These are phyloP conservation scores for Narthecium ossifragum DNA, from an alignment of 106 monocot genomes.

Conservation along the genomic window DNA sequence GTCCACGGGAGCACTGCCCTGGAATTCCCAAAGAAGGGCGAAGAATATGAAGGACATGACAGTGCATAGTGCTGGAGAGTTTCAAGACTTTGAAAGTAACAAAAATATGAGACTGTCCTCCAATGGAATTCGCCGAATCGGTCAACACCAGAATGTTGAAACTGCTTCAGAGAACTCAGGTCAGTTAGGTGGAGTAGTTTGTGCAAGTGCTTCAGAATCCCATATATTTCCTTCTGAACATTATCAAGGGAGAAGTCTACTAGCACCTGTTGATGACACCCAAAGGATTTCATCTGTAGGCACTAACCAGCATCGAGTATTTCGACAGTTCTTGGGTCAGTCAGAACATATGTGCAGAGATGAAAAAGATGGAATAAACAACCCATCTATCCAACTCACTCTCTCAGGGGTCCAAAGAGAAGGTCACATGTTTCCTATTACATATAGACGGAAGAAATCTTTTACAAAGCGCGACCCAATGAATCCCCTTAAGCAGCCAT, in stretches of 20 bases:
- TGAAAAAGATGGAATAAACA: conserved; percentile 1
- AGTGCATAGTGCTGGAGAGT: not conserved
- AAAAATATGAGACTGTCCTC: conserved; percentile 8
- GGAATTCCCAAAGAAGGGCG: conserved; percentile 4
- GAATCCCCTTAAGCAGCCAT: conserved; percentile 11
- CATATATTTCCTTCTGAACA: not conserved
- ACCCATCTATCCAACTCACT: not conserved
- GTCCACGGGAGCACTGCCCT: not conserved
- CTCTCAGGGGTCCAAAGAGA: conserved; percentile 10
- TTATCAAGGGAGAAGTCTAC: conserved; percentile 8
- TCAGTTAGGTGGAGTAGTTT: not conserved
- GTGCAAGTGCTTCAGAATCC: conserved; percentile 12
- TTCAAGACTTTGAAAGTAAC: conserved; percentile 6
- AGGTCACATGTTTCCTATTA: conserved; percentile 28
- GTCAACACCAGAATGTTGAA: conserved; percentile 6
- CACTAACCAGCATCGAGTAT: conserved; percentile 1
- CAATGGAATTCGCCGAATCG: conserved; percentile 5
- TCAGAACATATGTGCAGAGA: not conserved
- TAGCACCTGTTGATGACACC: conserved; percentile 10
- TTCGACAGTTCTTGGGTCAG: conserved; percentile 3
- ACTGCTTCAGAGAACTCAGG: conserved; percentile 14
- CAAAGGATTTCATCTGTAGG: conserved; percentile 7
- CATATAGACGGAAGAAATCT: conserved; percentile 49
- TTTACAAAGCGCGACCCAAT: conserved; percentile 20
- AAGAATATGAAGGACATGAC: not conserved